Base-by-base conservation (phyloP, 2,329 filamentous ascomycete genomes). In the Ceratocystis papillata region DNA sequence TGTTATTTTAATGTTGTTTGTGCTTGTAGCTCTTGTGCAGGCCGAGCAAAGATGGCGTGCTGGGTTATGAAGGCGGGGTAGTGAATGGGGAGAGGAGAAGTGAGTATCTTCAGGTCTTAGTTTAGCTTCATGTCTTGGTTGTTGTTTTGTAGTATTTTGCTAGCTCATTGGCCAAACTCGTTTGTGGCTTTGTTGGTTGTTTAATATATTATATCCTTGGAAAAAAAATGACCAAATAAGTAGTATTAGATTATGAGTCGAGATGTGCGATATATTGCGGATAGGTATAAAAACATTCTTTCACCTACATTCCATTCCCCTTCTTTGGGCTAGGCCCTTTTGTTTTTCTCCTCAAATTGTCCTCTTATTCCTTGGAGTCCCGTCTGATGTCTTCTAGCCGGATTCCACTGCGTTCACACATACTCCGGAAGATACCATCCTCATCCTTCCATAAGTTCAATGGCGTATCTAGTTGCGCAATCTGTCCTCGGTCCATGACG, bases 381-480 rank as follows among this genome's bases (percentile, higher is more conserved):
- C 55, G 55, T 15, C 55, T 2, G 20, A 85, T 82, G 68, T 85
- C 82, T 70, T 82, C 81, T 0, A 74, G 71, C 10, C 81, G 74
- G 65, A 96, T 95, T 1, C 90, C 90, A 72, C 89, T 92, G 62
- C 89, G 80, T 57, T 96, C 90, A 73, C 92, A 96, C 92, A 96
- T 96, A 45, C 87, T 80, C 70, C 87, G 81, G 75, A 97, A 97
- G 65, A 96, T 91, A 0, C 89, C 88, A 8, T 82, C 85, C 60
- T 80, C 77, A 33, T 73, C 74, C 67, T 86, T 81, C 81, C 88
- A 97, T 68, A 99, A 77, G 55, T 78, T 80, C 53, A 87, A 73
- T 1, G 94, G 94, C 15, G 83, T 81, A 72, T 89, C 94, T 69
- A 97, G 79, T 80, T 97, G 92, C 0, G 89, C 90, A 72, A 99